Base-by-base conservation (phyloP, 2,329 filamentous ascomycete species). In the Pseudogymnoascus sp. region DNA sequence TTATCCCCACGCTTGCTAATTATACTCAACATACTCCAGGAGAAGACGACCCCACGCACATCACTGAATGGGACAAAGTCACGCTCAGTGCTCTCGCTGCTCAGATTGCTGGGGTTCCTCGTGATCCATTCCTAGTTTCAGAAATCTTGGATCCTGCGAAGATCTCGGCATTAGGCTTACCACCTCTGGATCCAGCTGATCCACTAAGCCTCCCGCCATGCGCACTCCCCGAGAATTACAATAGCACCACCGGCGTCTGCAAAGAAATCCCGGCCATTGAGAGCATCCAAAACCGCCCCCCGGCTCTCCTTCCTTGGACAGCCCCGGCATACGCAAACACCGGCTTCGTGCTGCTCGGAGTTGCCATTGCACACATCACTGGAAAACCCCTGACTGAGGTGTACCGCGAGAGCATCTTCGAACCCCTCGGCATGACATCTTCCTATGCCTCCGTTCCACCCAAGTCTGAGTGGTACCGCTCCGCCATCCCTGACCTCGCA, bases 261-360 rank as follows among this genome's bases (percentile, higher is more conserved):
- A 33, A 54, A 8, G 47, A 54, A 54, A 18, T 54, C 6, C 25
- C 47, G 3, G 12, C 25, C n/a, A 54, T 70, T 35, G 58, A 68
- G 7, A 69, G 69, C n/a, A 70, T 72, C 14, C 67, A 65, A 18
- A 65, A 66, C 57, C 68, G 69, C 4, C 69, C 72, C 5, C 78
- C 79, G 0, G 69, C 75, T 1, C 80, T 77, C 58, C 66, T 70
- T 0, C 75, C 79, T 0, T 79, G 76, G 64, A 72, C 74, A 0
- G 76, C 71, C 2, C 78, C 80, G 0, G 70, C 74, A 2, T 84
- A 84, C 67, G 78, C 79, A 28, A 81, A 83, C 64, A 69, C 76
- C 2, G 79, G 73, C 1, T 78, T 78, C 18, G 69, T 74, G 1
- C 62, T 81, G 2, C 73, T 82, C 1, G 78, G 77, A 2, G 69